phyloP scores from a whole-genome alignment of 2,329 filamentous ascomycete genomes.

The Knufia petricola region DNA sequence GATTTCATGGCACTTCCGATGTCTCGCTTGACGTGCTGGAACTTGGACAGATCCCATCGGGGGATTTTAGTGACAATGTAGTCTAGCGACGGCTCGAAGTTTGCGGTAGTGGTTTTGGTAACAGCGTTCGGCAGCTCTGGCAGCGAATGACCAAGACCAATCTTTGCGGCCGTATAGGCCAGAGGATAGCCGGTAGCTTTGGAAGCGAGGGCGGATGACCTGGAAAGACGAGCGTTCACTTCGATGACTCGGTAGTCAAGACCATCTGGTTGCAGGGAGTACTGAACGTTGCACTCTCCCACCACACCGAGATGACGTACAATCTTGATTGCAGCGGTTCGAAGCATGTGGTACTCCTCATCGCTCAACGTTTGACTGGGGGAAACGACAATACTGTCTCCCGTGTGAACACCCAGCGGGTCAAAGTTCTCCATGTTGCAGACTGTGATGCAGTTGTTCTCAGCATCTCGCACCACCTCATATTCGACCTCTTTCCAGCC shows the following conservation, averaged over 20 bases:
- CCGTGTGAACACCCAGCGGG: slow-evolving; percentile 92
- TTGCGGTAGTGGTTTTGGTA: slow-evolving; percentile 95
- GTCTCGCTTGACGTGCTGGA: slow-evolving; percentile 95
- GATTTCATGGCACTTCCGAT: slow-evolving; percentile 99
- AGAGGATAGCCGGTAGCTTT: slow-evolving; percentile 97
- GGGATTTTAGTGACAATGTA: slow-evolving; percentile 99
- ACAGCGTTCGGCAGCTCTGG: slow-evolving; percentile 96
- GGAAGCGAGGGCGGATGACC: slow-evolving; percentile 90
- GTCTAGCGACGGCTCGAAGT: slow-evolving; percentile 94
- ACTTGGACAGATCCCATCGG: slow-evolving; percentile 96
- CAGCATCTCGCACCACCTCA: slow-evolving; percentile 91
- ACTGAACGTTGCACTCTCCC: slow-evolving; percentile 97
- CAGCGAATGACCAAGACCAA: slow-evolving; percentile 87
- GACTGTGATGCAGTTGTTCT: slow-evolving; percentile 98
- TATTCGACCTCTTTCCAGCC: slow-evolving; percentile 99
- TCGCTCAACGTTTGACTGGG: slow-evolving; percentile 95
- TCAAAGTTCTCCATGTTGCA: slow-evolving; percentile 99
- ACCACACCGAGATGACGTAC: slow-evolving; percentile 94
- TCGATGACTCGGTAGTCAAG: slow-evolving; percentile 98
- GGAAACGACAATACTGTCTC: slow-evolving; percentile 96
- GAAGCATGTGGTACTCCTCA: slow-evolving; percentile 99
- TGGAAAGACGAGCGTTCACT: slow-evolving; percentile 95
- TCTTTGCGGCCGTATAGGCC: slow-evolving; percentile 96
- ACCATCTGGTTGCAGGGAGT: slow-evolving; percentile 90
- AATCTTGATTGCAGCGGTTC: slow-evolving; percentile 95